phyloP scores from a whole-genome alignment of 2,329 filamentous ascomycete species.

The Periconia digitata region DNA sequence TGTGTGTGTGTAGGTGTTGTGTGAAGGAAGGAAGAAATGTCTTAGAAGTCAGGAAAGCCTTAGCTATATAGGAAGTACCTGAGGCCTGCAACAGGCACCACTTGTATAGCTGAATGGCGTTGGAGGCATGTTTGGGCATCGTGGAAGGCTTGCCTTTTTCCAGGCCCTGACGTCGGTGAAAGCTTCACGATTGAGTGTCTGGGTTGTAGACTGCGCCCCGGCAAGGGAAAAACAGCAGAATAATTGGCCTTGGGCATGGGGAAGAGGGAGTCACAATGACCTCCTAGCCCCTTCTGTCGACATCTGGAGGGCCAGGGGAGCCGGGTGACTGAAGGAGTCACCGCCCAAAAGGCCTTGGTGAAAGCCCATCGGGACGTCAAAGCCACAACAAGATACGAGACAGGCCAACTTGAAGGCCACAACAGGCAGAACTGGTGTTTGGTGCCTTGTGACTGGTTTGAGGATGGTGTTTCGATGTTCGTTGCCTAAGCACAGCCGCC shows the following conservation, averaged over 20 bases:
- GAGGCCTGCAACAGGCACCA: constrained; percentile 31
- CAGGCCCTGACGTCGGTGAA: constrained; percentile 36
- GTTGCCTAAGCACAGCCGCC: constrained; percentile 40
- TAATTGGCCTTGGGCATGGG: constrained; percentile 26
- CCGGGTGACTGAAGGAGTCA: constrained; percentile 18
- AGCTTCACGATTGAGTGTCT: no score
- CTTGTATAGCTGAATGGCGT: constrained; percentile 1
- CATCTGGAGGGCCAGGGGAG: constrained; percentile 13
- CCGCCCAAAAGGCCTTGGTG: constrained; percentile 18
- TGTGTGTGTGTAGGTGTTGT: constrained; percentile 5
- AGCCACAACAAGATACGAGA: constrained; percentile 30
- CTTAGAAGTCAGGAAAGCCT: not conserved
- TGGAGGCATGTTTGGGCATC: constrained; percentile 15
- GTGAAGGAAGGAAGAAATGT: not conserved
- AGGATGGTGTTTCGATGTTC: constrained; percentile 30
- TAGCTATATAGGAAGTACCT: constrained; percentile 11
- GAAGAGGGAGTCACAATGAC: constrained; percentile 26
- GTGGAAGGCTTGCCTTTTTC: constrained; percentile 33
- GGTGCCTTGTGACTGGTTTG: constrained; percentile 19
- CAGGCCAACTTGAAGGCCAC: constrained; percentile 19
- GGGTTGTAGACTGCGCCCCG: constrained; percentile 36
- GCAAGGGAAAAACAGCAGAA: constrained; percentile 6
- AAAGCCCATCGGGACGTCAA: constrained; percentile 16
- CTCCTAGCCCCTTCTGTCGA: constrained; percentile 31
- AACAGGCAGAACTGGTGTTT: constrained; percentile 27